Evolutionary conservation across 2,329 filamentous ascomycete species (phyloP).

Genomic region (Fusarium torulosum): DNA sequence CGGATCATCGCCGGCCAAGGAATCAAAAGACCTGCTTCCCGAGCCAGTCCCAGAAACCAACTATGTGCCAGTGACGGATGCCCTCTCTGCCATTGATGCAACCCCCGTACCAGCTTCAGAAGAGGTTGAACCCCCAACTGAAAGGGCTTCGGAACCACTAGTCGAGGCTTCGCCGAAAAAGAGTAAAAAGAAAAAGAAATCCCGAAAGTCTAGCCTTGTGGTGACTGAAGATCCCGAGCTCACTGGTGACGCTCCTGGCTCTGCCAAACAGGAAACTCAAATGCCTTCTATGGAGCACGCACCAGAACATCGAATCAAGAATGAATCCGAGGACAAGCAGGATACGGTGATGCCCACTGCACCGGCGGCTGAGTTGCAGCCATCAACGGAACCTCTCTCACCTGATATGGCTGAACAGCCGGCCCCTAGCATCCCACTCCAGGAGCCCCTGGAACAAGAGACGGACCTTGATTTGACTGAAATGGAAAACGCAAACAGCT

Average conservation of each 20-base stretch:
- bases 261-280: background rate
- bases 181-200: slow-evolving; percentile 21
- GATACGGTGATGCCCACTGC: background rate
- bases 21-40: too few species aligned
- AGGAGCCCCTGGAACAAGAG: slow-evolving; percentile 1
- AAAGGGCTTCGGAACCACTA: background rate
- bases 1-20: too few species aligned
- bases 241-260: background rate
- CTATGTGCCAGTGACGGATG: background rate
- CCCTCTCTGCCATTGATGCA: background rate
- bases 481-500: background rate
- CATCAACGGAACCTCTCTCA: background rate
- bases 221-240: background rate
- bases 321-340: background rate
- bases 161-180: slow-evolving; percentile 12
- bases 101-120: background rate
- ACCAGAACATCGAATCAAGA: background rate
- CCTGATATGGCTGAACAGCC: background rate
- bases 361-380: background rate
- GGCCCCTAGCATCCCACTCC: background rate
- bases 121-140: background rate
- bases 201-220: background rate
- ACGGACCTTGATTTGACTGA: background rate
- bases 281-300: background rate
- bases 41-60: background rate